Conservation (phyloP, 495 filamentous ascomycete species). For the Tetracladium marchalianum region DNA sequence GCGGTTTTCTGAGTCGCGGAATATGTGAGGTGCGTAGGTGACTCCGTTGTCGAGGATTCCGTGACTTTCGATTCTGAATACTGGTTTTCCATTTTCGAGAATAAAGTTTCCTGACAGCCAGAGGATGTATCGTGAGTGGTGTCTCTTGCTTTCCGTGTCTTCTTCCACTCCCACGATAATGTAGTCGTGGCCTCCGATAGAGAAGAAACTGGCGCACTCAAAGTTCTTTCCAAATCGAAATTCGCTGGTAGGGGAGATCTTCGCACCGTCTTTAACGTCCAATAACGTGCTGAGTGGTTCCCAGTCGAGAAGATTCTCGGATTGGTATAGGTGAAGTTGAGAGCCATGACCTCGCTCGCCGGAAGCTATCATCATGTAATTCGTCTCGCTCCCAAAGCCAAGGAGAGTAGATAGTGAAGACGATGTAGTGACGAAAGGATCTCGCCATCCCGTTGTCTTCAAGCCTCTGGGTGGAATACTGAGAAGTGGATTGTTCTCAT, state of each 20-base stretch:
- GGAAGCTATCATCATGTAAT: conserved; percentile 23
- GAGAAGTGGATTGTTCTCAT: conserved; percentile 21
- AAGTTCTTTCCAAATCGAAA: conserved; percentile 12
- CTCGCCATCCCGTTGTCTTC: conserved; percentile 23
- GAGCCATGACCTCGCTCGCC: conserved; percentile 21
- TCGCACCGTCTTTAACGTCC: conserved; percentile 18
- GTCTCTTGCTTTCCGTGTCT: conserved; percentile 2
- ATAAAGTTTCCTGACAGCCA: conserved; percentile 13
- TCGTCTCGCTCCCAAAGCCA: conserved; percentile 14
- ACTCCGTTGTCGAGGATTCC: conserved; percentile 12
- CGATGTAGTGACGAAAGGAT: conserved; percentile 25
- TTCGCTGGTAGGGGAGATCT: conserved; percentile 11
- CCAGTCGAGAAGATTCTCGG: conserved; percentile 24
- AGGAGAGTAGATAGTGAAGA: conserved; percentile 17
- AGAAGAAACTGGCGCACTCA: conserved; percentile 16
- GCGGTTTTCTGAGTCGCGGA: conserved; percentile 10
- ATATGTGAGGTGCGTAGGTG: conserved; percentile 12
- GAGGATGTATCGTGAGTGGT: conserved; percentile 5
- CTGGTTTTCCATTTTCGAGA: conserved; percentile 10
- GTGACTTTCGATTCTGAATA: conserved; percentile 11
- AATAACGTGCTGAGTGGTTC: conserved; percentile 20
- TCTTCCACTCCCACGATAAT: conserved; percentile 15
- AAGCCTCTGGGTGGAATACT: conserved; percentile 18
- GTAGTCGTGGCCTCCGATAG: conserved; percentile 10
- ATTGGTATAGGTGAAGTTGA: conserved; percentile 23